Evolutionary conservation across 2,329 filamentous ascomycete species (phyloP), one percentile per base, ranked within the genome.

Genomic region (Fusarium sp.): DNA sequence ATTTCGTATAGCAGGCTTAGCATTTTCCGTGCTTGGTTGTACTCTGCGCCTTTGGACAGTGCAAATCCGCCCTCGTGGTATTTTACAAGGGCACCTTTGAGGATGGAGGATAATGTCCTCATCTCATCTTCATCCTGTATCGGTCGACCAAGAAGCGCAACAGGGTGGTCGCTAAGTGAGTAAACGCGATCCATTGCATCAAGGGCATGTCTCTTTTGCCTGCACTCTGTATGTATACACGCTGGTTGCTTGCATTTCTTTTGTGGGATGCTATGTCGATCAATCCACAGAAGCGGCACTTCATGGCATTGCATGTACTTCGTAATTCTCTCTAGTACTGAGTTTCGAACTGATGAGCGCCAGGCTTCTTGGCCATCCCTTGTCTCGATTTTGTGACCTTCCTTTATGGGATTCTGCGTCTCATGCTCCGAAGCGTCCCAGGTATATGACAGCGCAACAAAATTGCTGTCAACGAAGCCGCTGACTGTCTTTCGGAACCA

Each of bases 141-240:
- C 0, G 68, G 67, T 1, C 73, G 71, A 8, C 68, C 74, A 3
- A 80, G 70, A 11, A 81, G 57, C 15, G 78, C 78, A 2, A 79
- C 70, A 0, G 79, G 77, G 11, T 80, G 73, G 1, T 71, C 37
- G 20, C 78, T 80, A 7, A 71, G 58, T 6, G 74, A 71, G 41
- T 81, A 80, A 15, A 80, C 76, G 5, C 78, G 71, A 9, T 81
- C 78, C 79, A 81, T 80, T 2, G 75, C 73, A 53, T 77, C 74
- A 6, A 80, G 35, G 5, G 73, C 78, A 10, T 75, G 58, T 11
- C 67, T 62, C 44, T 79, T 79, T 44, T 76, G 41, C n/a, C 58
- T 60, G 56, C 76, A 77, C 11, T 58, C 58, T 7, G 11, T 17
- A 27, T 78, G 70, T 3, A 40, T 46, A 40, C 71, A 76, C 17